Evolutionary conservation across 768 basidiomycete genomes (phyloP).

Genomic region (Candolleomyces efflorescens): DNA sequence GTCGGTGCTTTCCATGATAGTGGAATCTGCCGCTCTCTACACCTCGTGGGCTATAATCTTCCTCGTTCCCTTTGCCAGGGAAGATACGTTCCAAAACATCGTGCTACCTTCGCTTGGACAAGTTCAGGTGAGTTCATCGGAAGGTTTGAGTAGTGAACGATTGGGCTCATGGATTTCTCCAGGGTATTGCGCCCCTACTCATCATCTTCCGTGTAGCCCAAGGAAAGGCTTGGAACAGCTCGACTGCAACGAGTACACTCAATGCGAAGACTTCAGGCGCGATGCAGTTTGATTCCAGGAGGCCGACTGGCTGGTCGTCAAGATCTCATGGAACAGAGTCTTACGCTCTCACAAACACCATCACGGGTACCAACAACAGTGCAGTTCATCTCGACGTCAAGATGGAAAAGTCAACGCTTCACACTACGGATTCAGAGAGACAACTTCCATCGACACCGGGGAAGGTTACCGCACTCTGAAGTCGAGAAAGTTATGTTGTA

Average conservation of each 20-base stretch:
- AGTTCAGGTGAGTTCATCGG: constrained; percentile 13
- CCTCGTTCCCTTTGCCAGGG: constrained; percentile 28
- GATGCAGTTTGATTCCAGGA: background rate
- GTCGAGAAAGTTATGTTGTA: too few relatives aligned
- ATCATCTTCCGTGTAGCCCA: constrained; percentile 17
- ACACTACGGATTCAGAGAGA: background rate
- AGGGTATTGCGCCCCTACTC: constrained; percentile 16
- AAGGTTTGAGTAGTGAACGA: too few relatives aligned
- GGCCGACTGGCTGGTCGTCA: background rate
- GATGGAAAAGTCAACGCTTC: constrained; percentile 6
- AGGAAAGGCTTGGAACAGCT: constrained; percentile 14
- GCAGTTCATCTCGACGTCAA: background rate
- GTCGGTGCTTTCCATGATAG: constrained; percentile 28
- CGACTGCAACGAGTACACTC: background rate
- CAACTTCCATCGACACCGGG: too few relatives aligned
- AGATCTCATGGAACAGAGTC: background rate
- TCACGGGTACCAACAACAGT: background rate
- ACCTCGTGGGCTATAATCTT: constrained; percentile 27
- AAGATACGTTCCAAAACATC: constrained; percentile 22
- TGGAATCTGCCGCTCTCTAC: constrained; percentile 36
- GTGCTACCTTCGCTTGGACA: constrained; percentile 21
- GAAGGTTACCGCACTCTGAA: too few relatives aligned
- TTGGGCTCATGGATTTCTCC: background rate
- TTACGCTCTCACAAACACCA: background rate
- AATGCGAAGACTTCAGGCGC: background rate